Percentiles rank a stretch among this genome's conserved stretches.
phyloP scores from a whole-genome alignment of 495 filamentous ascomycete genomes.

The Amniculicola lignicola region DNA sequence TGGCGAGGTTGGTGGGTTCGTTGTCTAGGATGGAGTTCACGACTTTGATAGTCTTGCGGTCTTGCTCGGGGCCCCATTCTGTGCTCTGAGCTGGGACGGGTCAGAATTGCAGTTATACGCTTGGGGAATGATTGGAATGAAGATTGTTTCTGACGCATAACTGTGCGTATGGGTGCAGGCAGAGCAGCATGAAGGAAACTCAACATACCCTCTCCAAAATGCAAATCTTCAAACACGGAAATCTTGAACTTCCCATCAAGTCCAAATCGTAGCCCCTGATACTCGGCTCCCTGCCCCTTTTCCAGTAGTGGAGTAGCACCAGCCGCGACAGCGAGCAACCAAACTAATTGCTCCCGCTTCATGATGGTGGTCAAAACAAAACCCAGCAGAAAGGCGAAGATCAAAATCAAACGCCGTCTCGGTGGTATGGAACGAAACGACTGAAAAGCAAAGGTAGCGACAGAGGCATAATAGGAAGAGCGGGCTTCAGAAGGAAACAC shows the following conservation, averaged over 20 bases:
- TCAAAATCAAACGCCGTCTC: not conserved
- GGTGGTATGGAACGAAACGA: conserved; percentile 2
- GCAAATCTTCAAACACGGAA: conserved; percentile 63
- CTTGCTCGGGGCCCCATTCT: conserved; percentile 33
- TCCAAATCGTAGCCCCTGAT: conserved; percentile 6
- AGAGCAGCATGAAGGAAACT: not conserved
- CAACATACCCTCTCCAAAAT: conserved; percentile 59
- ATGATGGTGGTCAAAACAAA: conserved; percentile 12
- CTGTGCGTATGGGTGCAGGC: not conserved
- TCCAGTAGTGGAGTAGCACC: conserved; percentile 8
- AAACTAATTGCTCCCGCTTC: conserved; percentile 19
- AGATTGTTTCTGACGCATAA: too few relatives aligned
- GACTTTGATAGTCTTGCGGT: conserved; percentile 56
- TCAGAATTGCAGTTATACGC: too few relatives aligned
- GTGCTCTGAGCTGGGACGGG: conserved; percentile 40
- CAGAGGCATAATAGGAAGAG: too few relatives aligned
- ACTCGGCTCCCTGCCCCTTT: not conserved
- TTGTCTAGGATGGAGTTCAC: conserved; percentile 59
- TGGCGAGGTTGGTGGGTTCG: conserved; percentile 58
- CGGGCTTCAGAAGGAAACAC: too few relatives aligned
- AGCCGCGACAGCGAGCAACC: conserved; percentile 5
- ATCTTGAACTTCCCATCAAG: conserved; percentile 40
- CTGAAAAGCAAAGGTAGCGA: not conserved
- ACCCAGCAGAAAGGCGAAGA: conserved; percentile 5
- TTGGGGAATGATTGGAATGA: too few relatives aligned